phyloP scores from a whole-genome alignment of 2,329 filamentous ascomycete genomes.

The Nectriaceae sp. region DNA sequence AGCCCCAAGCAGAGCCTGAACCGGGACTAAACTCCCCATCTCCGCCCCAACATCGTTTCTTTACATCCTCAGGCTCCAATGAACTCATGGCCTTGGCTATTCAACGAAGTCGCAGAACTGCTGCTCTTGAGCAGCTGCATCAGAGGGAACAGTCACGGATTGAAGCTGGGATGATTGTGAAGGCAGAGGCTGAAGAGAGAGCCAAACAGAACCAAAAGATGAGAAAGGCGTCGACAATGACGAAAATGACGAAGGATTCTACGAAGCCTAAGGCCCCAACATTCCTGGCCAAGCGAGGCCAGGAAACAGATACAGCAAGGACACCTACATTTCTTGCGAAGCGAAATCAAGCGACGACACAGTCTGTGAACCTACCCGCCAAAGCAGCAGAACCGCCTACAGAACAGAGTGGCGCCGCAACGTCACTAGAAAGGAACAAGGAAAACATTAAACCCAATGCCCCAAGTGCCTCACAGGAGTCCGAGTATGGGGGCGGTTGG shows the following conservation, averaged over 20 bases:
- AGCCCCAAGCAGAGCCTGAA: conserved; percentile 10
- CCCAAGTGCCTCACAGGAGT: conserved; percentile 37
- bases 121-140: conserved; percentile 32
- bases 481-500: conserved; percentile 42
- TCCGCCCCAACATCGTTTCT: conserved; percentile 32
- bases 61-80: conserved; percentile 39
- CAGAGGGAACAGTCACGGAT: conserved; percentile 25
- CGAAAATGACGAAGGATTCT: neutral
- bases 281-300: neutral
- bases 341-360: neutral
- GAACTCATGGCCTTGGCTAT: conserved; percentile 37
- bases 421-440: conserved; percentile 19
- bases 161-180: conserved; percentile 17
- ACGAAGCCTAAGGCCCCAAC: neutral
- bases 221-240: neutral
- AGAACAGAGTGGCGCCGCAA: neutral
- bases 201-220: neutral
- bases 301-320: neutral
- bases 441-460: conserved; percentile 22
- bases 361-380: neutral
- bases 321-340: neutral
- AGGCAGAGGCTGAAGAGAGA: conserved; percentile 4
- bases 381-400: neutral
- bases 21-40: conserved; percentile 10
- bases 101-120: conserved; percentile 37